Evolutionary conservation across 192 early-diverging fungal species (phyloP).

Genomic region (Lobosporangium transversale): DNA sequence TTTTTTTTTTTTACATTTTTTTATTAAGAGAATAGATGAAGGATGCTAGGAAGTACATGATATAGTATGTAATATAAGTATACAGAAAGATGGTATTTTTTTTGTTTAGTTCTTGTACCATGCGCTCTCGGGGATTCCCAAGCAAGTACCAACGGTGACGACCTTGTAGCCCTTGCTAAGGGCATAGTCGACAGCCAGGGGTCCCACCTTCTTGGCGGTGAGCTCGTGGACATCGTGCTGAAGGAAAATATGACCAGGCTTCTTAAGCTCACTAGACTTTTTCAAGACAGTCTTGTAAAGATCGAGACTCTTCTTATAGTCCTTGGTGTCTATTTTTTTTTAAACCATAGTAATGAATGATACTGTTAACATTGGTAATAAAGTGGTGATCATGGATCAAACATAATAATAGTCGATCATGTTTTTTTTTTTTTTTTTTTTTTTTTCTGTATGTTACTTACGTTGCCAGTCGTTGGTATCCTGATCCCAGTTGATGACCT

Average conservation of each 20-base stretch:
- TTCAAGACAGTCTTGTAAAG: conserved; percentile 13
- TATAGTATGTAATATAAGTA: no score
- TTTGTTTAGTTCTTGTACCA: conserved; percentile 26
- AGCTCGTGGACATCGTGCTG: conserved; percentile 53
- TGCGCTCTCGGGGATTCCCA: conserved; percentile 28
- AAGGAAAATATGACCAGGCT: conserved; percentile 50
- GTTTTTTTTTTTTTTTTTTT: not conserved
- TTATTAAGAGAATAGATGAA: no score
- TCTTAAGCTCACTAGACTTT: conserved; percentile 4
- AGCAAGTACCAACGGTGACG: conserved; percentile 59
- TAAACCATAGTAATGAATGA: no score
- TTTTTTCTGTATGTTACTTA: conserved; percentile 17
- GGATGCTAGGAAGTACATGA: no score
- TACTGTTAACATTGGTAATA: no score
- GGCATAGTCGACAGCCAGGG: conserved; percentile 52
- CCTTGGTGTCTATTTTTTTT: no score
- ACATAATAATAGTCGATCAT: not conserved
- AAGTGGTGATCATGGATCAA: no score
- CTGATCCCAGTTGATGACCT: conserved; percentile 53
- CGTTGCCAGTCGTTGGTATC: conserved; percentile 55
- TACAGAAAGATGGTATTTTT: no score
- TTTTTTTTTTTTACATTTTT: conserved; percentile 1
- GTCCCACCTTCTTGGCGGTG: conserved; percentile 54
- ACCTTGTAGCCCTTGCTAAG: conserved; percentile 53
- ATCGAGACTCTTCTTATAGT: conserved; percentile 20